Percentiles rank a stretch among this genome's conserved stretches.
Evolutionary conservation across 2,329 filamentous ascomycete genomes (phyloP).

Genomic region (Paracoccidioides lutzii): DNA sequence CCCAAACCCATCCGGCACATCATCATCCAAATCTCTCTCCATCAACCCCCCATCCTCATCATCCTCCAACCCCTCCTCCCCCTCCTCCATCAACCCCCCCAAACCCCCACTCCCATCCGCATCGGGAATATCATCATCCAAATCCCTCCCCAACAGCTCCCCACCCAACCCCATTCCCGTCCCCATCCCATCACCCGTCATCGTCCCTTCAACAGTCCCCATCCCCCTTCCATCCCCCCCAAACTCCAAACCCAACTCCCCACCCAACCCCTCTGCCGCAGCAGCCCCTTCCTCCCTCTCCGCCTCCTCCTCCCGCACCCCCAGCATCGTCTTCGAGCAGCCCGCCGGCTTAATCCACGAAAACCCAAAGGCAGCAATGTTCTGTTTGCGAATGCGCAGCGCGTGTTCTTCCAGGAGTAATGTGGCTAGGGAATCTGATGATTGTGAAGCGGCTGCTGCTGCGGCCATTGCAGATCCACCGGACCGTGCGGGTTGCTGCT

Average conservation of each 20-base stretch:
- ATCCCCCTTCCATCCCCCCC: conserved; percentile 44
- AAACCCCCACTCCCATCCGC: conserved; percentile 37
- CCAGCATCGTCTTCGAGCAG: conserved; percentile 76
- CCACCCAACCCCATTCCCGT: conserved; percentile 21
- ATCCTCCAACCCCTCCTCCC: conserved; percentile 41
- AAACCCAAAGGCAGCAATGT: conserved; percentile 76
- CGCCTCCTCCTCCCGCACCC: conserved; percentile 75
- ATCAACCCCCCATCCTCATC: conserved; percentile 36
- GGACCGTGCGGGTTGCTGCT: conserved; percentile 17
- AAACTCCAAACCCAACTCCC: conserved; percentile 27
- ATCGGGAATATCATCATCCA: conserved; percentile 36
- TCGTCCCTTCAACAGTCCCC: conserved; percentile 52
- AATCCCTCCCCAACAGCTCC: conserved; percentile 25
- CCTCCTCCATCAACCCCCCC: conserved; percentile 40
- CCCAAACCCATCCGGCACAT: conserved; percentile 52
- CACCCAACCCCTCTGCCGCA: conserved; percentile 56
- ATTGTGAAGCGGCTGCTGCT: conserved; percentile 38
- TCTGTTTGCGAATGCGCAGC: conserved; percentile 61
- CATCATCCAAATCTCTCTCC: conserved; percentile 56
- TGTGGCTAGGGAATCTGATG: conserved; percentile 50
- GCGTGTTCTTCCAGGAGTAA: conserved; percentile 65
- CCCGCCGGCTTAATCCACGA: conserved; percentile 86
- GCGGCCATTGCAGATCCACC: conserved; percentile 10
- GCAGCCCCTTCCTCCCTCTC: conserved; percentile 79
- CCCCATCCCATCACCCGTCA: conserved; percentile 31